A percentile compares a stretch with the other conserved stretches of the same genome.
Evolutionary conservation across 768 basidiomycete species (phyloP).

Genomic region (Tephrocybe rancida): DNA sequence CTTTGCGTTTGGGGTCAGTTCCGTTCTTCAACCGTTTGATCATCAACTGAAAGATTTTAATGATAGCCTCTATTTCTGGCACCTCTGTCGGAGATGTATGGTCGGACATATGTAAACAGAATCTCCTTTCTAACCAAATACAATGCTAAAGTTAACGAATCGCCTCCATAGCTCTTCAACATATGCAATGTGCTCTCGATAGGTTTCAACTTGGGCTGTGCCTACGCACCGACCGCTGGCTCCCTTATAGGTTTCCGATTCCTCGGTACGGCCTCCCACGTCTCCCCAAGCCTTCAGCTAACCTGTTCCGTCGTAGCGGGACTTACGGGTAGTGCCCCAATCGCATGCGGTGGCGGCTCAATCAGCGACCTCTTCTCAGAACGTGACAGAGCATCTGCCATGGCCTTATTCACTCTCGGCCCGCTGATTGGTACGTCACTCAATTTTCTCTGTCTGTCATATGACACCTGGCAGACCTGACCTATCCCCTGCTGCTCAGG

Average conservation of each 20-base stretch:
- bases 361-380: conserved; percentile 70
- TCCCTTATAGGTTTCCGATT: conserved; percentile 67
- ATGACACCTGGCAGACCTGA: background rate
- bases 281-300: background rate
- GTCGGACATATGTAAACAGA: conserved; percentile 58
- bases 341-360: conserved; percentile 63
- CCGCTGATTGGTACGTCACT: conserved; percentile 57
- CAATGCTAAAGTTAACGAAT: background rate
- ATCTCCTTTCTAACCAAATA: too few species aligned
- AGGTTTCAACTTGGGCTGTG: conserved; percentile 69
- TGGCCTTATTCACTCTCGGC: conserved; percentile 66
- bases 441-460: background rate
- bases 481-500: conserved; percentile 19
- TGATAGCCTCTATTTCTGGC: conserved; percentile 58
- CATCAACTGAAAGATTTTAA: background rate
- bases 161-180: conserved; percentile 44
- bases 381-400: conserved; percentile 53
- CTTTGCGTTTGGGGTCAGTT: conserved; percentile 62
- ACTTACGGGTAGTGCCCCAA: conserved; percentile 60
- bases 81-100: conserved; percentile 73
- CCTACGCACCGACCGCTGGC: conserved; percentile 57
- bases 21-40: background rate
- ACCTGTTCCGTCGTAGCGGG: conserved; percentile 46
- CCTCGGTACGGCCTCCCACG: conserved; percentile 42
- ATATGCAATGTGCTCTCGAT: conserved; percentile 62